Evolutionary conservation across 148 eudicot species (phyloP).

Genomic region (Heliosperma pusillum): DNA sequence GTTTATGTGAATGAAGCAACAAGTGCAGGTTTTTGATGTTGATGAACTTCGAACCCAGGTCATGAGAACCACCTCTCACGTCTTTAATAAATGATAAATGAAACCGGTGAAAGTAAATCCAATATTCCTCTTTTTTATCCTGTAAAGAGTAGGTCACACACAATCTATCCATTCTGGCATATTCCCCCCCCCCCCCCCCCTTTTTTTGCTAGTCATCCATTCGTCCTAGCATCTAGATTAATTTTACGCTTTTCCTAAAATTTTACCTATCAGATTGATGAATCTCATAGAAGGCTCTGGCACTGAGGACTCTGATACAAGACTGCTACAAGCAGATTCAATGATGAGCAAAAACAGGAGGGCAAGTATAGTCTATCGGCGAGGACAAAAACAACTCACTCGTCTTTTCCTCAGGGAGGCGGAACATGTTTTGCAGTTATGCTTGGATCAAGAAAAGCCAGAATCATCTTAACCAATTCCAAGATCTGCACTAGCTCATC

Average conservation of each 20-base stretch:
- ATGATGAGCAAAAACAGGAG: constrained; percentile 45
- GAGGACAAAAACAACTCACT: constrained; percentile 79
- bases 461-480: not conserved
- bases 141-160: not conserved
- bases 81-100: not conserved
- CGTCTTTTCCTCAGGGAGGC: constrained; percentile 68
- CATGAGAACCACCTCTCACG: not conserved
- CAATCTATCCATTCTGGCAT: not conserved
- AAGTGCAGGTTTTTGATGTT: not conserved
- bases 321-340: constrained; percentile 43
- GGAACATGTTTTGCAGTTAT: constrained; percentile 71
- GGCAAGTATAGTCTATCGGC: constrained; percentile 71
- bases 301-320: constrained; percentile 59
- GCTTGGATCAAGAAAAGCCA: constrained; percentile 40
- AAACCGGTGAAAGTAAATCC: not conserved
- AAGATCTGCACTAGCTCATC: not conserved
- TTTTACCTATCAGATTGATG: constrained; percentile 46
- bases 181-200: not conserved
- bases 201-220: not conserved
- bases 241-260: not conserved
- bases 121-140: not conserved
- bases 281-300: constrained; percentile 90
- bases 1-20: not conserved
- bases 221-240: not conserved
- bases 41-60: not conserved